Evolutionary conservation across 2,329 filamentous ascomycete genomes (phyloP), one percentile per base, ranked within the genome.

Genomic region (Rutstroemia sydowiana): DNA sequence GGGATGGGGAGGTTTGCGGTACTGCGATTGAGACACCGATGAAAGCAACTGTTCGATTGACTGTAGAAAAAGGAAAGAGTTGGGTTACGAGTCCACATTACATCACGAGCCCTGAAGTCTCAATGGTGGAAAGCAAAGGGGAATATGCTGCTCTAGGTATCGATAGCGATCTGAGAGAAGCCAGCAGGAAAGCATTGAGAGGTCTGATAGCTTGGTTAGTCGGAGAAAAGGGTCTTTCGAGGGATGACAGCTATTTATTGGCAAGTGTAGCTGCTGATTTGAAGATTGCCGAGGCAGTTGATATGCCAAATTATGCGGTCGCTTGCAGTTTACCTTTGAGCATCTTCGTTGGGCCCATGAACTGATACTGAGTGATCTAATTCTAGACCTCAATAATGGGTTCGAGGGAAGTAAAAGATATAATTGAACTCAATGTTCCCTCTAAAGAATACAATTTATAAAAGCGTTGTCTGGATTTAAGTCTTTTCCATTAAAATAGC

Each of bases 1-100:
- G 76, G 3, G 74, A 77, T 54, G 76, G 76, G 3, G 76, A 78
- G 57, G 72, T 78, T 20, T 78, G 75, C 56, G 75, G 76, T 5
- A 76, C 74, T n/a, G 76, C 76, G 6, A 75, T 79, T 57, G 76
- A 79, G 66, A 78, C 75, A 23, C 70, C 74, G 1, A 73, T 77
- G 65, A 70, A 66, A 52, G 75, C 75, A 0, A 71, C 69, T 0
- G 58, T 79, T 31, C 69, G 71, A n/a, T 68, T 79, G 32, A 73
- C 70, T 3, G 65, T 78, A 6, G 67, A 72, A 51, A 75, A 75
- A 61, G 66, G 68, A 45, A 73, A 70, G 57, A 59, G 66, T 11
- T 76, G 71, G 69, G 65, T 77, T 26, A 68, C 67, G 26, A 70
- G 71, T 16, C 75, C 75, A 36, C 75, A 78, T 61, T 76, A 73